Percentiles rank a stretch among this genome's conserved stretches.
Conservation (phyloP, 441 rosid genomes). For the Breynia disticha region DNA sequence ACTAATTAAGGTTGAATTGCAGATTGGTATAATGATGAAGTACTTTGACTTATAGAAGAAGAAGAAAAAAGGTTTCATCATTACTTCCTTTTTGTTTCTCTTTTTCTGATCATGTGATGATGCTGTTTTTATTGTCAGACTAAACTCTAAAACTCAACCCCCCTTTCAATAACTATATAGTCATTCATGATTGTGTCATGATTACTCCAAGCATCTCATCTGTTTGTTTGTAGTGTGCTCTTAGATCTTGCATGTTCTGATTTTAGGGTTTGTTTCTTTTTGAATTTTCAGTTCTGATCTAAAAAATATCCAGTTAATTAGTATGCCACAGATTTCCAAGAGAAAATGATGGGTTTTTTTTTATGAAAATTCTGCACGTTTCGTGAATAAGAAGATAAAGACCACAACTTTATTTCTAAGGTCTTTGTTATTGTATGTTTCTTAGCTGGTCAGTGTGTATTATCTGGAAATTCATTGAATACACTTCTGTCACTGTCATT, state of each 20-base stretch:
- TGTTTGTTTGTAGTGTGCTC: background rate
- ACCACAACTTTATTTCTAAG: background rate
- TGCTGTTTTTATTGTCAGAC: slow-evolving; percentile 1
- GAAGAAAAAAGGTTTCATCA: slow-evolving; percentile 10
- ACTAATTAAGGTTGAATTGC: slow-evolving; percentile 8
- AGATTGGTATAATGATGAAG: slow-evolving; percentile 36
- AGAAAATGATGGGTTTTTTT: slow-evolving; percentile 9
- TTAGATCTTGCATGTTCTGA: background rate
- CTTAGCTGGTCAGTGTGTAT: too few species aligned
- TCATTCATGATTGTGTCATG: too few species aligned
- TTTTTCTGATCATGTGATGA: slow-evolving; percentile 4
- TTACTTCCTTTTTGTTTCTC: slow-evolving; percentile 2
- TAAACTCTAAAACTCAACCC: background rate
- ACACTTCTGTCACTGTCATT: too few species aligned
- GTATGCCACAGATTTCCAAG: background rate
- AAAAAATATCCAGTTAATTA: slow-evolving; percentile 4
- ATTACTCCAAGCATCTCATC: background rate
- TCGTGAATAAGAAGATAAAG: slow-evolving; percentile 2
- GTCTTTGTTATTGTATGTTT: background rate
- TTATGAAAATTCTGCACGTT: slow-evolving; percentile 1
- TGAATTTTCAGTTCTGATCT: slow-evolving; percentile 12
- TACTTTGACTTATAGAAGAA: background rate
- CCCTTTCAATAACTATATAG: too few species aligned
- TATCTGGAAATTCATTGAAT: too few species aligned
- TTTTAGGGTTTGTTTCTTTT: slow-evolving; percentile 29